Conservation (phyloP, 352 stramenopile genomes). For the Globisporangium sylvaticum region DNA sequence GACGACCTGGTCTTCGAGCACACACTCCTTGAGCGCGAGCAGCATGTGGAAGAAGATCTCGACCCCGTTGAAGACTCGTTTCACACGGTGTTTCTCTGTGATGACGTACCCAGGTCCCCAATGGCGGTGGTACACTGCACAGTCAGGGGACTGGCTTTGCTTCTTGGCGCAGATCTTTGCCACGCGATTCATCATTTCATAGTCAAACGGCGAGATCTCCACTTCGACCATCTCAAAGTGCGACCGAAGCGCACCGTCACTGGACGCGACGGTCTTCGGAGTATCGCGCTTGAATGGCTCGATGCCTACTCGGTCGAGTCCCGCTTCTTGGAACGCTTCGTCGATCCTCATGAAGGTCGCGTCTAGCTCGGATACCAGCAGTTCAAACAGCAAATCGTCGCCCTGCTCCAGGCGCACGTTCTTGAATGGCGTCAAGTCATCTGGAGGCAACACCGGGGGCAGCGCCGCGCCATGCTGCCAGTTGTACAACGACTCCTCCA, state of each 20-base stretch:
- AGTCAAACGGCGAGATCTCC: slow-evolving; percentile 4
- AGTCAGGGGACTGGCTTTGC: not conserved
- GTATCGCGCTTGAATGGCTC: not conserved
- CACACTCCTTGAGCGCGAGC: slow-evolving; percentile 1
- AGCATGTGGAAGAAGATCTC: slow-evolving; percentile 2
- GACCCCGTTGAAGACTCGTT: not conserved
- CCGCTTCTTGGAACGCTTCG: not conserved
- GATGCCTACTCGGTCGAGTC: not conserved
- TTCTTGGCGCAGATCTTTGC: not conserved
- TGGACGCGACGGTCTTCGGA: not conserved
- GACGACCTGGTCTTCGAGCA: not conserved
- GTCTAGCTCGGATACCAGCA: slow-evolving; percentile 13
- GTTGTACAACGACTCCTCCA: slow-evolving; percentile 12
- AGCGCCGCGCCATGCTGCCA: not conserved
- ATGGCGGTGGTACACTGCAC: not conserved
- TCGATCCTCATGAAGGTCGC: slow-evolving; percentile 2
- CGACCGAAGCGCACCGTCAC: not conserved
- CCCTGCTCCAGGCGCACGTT: slow-evolving; percentile 6
- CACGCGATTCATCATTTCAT: not conserved
- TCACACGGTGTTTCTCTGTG: slow-evolving; percentile 1
- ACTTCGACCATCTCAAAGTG: slow-evolving; percentile 12
- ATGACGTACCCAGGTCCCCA: slow-evolving; percentile 3
- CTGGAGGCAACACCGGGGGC: not conserved
- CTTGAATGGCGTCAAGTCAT: not conserved
- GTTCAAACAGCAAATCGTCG: slow-evolving; percentile 13